phyloP scores from a whole-genome alignment of 305 asterid genomes.

The Petunia hybrid region DNA sequence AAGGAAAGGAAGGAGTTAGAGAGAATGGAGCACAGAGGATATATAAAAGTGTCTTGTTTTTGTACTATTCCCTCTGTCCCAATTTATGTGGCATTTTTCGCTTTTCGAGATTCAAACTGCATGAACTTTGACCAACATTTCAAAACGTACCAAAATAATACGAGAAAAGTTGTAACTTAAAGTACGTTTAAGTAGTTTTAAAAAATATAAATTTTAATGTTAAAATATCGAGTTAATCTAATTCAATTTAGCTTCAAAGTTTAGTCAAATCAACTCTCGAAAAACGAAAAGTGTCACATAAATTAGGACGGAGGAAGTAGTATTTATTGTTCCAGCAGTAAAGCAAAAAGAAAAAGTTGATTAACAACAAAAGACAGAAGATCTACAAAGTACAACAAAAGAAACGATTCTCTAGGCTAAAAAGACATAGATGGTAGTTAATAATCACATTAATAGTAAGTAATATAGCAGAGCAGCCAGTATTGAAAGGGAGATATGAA shows the following conservation, averaged over 20 bases:
- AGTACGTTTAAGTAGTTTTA: no score
- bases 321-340: background rate
- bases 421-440: background rate
- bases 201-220: no score
- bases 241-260: no score
- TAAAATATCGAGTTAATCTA: no score
- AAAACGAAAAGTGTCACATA: no score
- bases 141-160: no score
- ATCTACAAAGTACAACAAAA: slow-evolving; percentile 1
- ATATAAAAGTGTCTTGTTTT: background rate
- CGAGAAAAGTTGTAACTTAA: no score
- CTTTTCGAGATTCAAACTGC: no score
- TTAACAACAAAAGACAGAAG: slow-evolving; percentile 28
- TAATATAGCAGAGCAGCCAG: slow-evolving; percentile 8
- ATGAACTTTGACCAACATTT: no score
- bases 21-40: slow-evolving; percentile 28
- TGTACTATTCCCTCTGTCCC: background rate
- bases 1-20: background rate
- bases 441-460: background rate
- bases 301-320: no score
- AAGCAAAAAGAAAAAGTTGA: background rate
- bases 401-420: slow-evolving; percentile 11
- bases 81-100: no score
- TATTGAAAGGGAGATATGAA: background rate
- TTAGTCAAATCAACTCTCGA: no score